Base-by-base conservation (phyloP, 2,329 filamentous ascomycete genomes). In the Colletotrichum scovillei region DNA sequence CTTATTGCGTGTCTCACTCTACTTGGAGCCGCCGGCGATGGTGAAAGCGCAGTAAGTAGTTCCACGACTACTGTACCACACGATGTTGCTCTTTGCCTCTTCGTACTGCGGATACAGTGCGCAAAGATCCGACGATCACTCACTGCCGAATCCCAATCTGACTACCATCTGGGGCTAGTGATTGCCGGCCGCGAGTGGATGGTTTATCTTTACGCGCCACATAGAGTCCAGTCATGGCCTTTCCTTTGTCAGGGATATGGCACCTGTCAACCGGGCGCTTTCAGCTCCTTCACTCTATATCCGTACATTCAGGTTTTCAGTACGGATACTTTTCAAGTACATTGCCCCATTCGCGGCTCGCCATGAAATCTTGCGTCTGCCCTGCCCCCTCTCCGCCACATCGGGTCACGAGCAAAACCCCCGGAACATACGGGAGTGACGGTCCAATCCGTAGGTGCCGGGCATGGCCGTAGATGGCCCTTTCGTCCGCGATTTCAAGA, bases 71-170 rank as follows among this genome's bases (percentile, higher is more conserved):
- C 38, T 19, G 16, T 42, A 22, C 32, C 32, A 35, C 11, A 35
- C 55, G 38, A 69, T 30, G 24, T 42, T 52, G 60, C 38, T 32
- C 30, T 35, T 12, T 11, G 32, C 14, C 38, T 42, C 7, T 42
- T 19, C 38, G 38, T 42, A 7, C 14, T 19, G 16, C 38, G 46
- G 64, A 57, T 42, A 35, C 57, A 72, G 58, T 28, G 57, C 42
- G 42, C 26, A 67, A 49, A 42, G 67, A 63, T 68, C 30, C 49
- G 59, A 52, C 30, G 32, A 65, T 56, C 60, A 62, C 59, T 46
- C 52, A 59, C n/a, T 72, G 69, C 69, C 58, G 66, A 58, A 46
- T 55, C 32, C n/a, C 53, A 68, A 59, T 69, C 52, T 63, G 24
- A n/a, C 38, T 32, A 28, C 49, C 30, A 60, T 65, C 70, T 57